Conservation (phyloP, 208 protist genomes). For the Leishmania amazonensis region DNA sequence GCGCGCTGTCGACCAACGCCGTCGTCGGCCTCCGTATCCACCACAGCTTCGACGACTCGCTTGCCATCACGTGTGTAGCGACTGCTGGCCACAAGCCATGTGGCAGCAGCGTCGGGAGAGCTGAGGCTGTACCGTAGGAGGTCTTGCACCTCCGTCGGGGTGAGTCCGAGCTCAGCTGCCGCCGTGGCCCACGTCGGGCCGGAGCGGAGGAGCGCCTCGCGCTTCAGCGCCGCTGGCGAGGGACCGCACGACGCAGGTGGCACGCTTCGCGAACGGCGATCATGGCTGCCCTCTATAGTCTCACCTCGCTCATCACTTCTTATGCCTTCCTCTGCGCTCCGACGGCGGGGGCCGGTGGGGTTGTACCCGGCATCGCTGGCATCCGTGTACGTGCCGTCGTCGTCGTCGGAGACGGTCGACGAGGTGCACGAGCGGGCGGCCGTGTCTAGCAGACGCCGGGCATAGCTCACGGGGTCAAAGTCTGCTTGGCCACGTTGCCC, state of each 20-base stretch:
- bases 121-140: constrained; percentile 31
- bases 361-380: not conserved
- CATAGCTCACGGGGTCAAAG: constrained; percentile 23
- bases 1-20: not conserved
- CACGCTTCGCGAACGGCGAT: not conserved
- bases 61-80: not conserved
- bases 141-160: constrained; percentile 14
- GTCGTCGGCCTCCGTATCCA: not conserved
- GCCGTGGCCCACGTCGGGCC: constrained; percentile 20
- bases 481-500: too few relatives aligned
- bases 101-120: constrained; percentile 8
- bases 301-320: too few relatives aligned
- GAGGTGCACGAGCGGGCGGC: not conserved
- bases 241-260: not conserved
- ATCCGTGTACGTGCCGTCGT: not conserved
- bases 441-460: constrained; percentile 19
- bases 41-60: not conserved
- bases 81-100: not conserved
- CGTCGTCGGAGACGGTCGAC: not conserved
- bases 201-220: constrained; percentile 3
- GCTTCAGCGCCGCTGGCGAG: not conserved
- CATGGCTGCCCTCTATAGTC: not conserved
- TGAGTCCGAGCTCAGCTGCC: constrained; percentile 20
- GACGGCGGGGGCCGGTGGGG: not conserved
- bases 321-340: not conserved